phyloP scores from a whole-genome alignment of 164 flowering plant species.

The Amborella trichopoda region DNA sequence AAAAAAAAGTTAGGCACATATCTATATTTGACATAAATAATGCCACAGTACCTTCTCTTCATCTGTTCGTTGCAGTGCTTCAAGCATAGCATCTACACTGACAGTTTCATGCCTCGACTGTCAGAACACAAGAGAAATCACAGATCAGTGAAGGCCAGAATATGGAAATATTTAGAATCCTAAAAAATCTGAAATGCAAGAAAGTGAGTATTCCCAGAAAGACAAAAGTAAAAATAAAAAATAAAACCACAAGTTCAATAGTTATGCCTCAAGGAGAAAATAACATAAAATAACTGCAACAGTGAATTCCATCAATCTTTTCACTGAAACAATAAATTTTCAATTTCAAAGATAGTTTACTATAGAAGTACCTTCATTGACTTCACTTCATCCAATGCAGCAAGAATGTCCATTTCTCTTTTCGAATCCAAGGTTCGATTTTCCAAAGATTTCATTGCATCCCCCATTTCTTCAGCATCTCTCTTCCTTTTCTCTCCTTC shows the following conservation, averaged over 20 bases:
- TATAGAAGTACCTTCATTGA: conserved; percentile 62
- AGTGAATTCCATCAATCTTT: background rate
- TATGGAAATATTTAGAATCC: background rate
- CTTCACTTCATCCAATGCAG: conserved; percentile 93
- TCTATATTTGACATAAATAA: background rate
- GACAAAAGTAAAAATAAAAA: too few species aligned
- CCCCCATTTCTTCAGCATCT: conserved; percentile 86
- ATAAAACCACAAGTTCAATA: too few species aligned
- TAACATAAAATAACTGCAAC: background rate
- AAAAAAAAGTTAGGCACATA: background rate
- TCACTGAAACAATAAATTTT: background rate
- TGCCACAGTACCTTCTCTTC: conserved; percentile 48
- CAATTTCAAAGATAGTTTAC: too few species aligned
- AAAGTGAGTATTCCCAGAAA: too few species aligned
- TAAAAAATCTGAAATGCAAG: background rate
- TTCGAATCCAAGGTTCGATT: conserved; percentile 86
- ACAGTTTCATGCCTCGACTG: conserved; percentile 95
- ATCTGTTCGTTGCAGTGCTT: conserved; percentile 55
- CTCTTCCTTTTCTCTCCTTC: conserved; percentile 58
- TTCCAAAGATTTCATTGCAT: conserved; percentile 93
- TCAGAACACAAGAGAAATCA: conserved; percentile 8
- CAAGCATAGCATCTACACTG: conserved; percentile 79
- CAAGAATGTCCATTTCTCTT: conserved; percentile 88
- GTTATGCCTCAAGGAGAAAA: background rate
- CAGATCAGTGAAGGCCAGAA: background rate